Evolutionary conservation across 192 early-diverging fungal species (phyloP).

Genomic region (Backusella tuberculispora): DNA sequence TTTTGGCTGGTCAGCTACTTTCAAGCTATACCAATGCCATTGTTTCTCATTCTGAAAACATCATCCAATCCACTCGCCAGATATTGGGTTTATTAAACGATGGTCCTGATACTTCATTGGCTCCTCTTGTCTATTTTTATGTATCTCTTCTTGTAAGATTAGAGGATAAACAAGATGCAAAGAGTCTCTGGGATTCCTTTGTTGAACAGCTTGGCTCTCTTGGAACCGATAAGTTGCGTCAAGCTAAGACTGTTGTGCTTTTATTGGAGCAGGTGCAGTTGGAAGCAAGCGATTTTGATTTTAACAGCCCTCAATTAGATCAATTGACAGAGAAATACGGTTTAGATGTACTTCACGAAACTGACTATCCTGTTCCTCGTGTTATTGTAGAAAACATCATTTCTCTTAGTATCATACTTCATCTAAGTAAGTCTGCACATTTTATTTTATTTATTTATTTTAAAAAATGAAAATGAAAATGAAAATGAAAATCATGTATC

Average conservation of each 20-base stretch:
- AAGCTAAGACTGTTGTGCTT: background rate
- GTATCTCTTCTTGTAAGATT: background rate
- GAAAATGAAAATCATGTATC: too few species aligned
- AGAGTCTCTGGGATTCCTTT: background rate
- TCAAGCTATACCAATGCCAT: background rate
- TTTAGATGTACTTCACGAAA: background rate
- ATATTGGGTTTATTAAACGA: background rate
- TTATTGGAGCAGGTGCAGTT: conserved; percentile 7
- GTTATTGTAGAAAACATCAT: conserved; percentile 8
- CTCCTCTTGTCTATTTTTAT: background rate
- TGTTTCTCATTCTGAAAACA: background rate
- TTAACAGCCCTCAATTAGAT: background rate
- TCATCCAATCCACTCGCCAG: background rate
- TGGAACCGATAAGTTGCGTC: background rate
- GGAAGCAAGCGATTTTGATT: background rate
- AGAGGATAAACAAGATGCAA: background rate
- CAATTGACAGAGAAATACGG: background rate
- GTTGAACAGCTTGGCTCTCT: background rate
- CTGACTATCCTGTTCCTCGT: background rate
- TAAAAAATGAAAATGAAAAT: background rate
- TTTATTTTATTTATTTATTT: background rate
- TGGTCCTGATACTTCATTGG: conserved; percentile 9
- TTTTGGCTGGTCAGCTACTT: conserved; percentile 17
- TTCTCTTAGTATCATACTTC: conserved; percentile 1
- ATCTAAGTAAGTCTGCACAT: background rate